phyloP scores from a whole-genome alignment of 176 grass and related monocot species.

The Echinochloa phyllopogon region DNA sequence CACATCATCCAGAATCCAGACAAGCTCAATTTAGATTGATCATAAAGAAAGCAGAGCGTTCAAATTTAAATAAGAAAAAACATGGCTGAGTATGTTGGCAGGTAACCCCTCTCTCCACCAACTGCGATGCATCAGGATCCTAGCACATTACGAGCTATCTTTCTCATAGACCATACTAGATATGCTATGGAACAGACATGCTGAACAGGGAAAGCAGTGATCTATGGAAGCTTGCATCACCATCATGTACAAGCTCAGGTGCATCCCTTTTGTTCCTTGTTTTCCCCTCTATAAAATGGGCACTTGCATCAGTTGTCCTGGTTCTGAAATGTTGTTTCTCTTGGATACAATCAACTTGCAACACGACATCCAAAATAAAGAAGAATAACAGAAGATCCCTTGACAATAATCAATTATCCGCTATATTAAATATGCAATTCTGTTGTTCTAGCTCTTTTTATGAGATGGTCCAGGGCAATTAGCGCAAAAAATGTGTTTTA shows the following conservation, averaged over 20 bases:
- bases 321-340: not conserved
- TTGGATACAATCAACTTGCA: not conserved
- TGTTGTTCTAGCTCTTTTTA: not conserved
- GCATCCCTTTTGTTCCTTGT: not conserved
- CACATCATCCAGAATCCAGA: slow-evolving; percentile 19
- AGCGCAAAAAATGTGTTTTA: not conserved
- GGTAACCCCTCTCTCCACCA: not conserved
- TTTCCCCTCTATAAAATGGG: not conserved
- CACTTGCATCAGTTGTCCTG: not conserved
- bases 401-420: not conserved
- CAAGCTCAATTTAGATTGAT: slow-evolving; percentile 9
- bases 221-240: not conserved
- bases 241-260: not conserved
- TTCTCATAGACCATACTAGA: slow-evolving; percentile 7
- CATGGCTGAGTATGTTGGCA: not conserved
- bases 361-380: not conserved
- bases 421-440: not conserved
- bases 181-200: not conserved
- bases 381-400: not conserved
- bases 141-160: not conserved
- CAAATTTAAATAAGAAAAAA: slow-evolving; percentile 1
- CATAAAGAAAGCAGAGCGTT: not conserved
- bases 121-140: not conserved
- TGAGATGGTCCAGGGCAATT: no score
- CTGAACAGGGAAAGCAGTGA: not conserved